Conservation (phyloP, 116 monocot species). For the Posidonia oceanica region DNA sequence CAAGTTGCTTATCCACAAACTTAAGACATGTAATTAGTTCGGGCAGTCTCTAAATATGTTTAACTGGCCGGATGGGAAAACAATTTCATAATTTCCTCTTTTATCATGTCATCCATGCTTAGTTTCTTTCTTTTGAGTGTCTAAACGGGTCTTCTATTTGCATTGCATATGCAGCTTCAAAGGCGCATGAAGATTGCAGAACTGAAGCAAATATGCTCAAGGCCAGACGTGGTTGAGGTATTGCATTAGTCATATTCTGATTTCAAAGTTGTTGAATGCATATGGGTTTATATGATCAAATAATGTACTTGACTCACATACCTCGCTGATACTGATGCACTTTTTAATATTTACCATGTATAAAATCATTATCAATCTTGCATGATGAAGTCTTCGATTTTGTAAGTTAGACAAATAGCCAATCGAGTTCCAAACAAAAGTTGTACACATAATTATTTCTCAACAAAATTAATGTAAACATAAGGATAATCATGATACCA, state of each 20-base stretch:
- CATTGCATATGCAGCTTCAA: conserved; percentile 44
- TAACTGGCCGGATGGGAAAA: neutral
- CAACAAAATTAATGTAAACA: too few relatives aligned
- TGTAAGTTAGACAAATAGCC: too few relatives aligned
- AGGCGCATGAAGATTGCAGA: conserved; percentile 99
- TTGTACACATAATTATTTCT: too few relatives aligned
- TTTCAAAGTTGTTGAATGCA: neutral
- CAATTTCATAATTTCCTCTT: neutral
- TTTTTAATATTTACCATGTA: neutral
- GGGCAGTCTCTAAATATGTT: neutral
- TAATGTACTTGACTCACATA: neutral
- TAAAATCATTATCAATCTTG: too few relatives aligned
- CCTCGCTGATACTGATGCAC: neutral
- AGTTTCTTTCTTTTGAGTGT: neutral
- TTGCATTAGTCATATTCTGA: neutral
- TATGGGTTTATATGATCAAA: neutral
- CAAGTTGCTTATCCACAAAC: too few relatives aligned
- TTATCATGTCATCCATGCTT: neutral
- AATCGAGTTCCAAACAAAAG: too few relatives aligned
- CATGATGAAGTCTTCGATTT: too few relatives aligned
- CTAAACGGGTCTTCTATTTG: neutral
- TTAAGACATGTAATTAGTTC: too few relatives aligned
- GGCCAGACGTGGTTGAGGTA: conserved; percentile 98
- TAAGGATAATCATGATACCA: too few relatives aligned
- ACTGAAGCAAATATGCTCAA: conserved; percentile 81